Evolutionary conservation across 2,329 filamentous ascomycete genomes (phyloP).

Genomic region (Colletotrichum destructivum): DNA sequence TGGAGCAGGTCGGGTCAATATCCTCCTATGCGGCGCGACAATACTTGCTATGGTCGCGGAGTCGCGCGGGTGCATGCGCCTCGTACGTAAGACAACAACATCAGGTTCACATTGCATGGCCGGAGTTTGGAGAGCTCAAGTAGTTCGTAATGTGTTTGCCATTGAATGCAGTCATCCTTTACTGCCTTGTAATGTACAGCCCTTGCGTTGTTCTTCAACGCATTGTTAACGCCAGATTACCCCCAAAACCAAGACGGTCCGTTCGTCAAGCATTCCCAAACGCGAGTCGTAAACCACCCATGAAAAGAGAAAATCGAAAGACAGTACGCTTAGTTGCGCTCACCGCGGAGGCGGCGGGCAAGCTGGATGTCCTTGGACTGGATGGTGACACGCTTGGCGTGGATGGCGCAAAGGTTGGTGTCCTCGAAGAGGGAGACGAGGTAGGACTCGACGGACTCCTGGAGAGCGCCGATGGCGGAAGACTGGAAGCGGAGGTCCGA

Average conservation of each 20-base stretch:
- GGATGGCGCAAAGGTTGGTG: constrained; percentile 98
- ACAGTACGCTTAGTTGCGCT: constrained; percentile 79
- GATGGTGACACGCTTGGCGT: constrained; percentile 99
- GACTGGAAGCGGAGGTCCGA: constrained; percentile 98
- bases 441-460: constrained; percentile 99
- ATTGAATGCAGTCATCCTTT: constrained; percentile 50
- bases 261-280: constrained; percentile 59
- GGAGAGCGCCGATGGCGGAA: constrained; percentile 95
- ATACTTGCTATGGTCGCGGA: accelerated
- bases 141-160: constrained; percentile 54
- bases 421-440: constrained; percentile 98
- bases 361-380: constrained; percentile 98
- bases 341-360: constrained; percentile 93
- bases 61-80: too few species aligned
- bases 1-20: too few species aligned
- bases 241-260: constrained; percentile 50
- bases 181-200: constrained; percentile 63
- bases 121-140: background rate
- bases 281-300: constrained; percentile 59
- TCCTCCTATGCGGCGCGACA: too few species aligned
- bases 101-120: too few species aligned
- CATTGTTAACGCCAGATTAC: constrained; percentile 63
- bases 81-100: too few species aligned
- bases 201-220: constrained; percentile 56
- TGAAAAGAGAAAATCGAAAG: constrained; percentile 47